Percentiles rank a stretch among this genome's conserved stretches.
Conservation (phyloP, 495 filamentous ascomycete genomes). For the Sporormia fimetaria region DNA sequence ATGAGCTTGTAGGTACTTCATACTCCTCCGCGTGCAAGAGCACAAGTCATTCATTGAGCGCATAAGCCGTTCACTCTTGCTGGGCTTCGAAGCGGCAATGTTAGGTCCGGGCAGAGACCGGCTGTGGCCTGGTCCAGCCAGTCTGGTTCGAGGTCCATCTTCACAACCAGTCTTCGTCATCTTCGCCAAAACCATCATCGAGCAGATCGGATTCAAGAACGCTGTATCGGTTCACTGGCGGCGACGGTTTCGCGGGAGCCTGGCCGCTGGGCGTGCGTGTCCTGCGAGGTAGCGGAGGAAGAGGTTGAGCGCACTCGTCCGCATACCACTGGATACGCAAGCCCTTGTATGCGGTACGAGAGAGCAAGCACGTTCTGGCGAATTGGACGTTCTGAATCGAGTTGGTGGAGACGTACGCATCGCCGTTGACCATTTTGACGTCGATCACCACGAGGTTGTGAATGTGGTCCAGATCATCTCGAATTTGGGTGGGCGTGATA, state of each 20-base stretch:
- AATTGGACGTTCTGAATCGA: conserved; percentile 67
- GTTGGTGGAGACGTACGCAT: conserved; percentile 60
- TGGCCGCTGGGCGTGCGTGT: no score
- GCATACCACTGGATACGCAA: conserved; percentile 58
- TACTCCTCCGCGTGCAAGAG: no score
- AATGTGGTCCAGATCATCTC: conserved; percentile 72
- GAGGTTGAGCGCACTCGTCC: conserved; percentile 62
- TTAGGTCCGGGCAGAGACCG: background rate
- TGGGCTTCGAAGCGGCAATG: no score
- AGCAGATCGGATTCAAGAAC: no score
- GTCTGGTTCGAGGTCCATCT: background rate
- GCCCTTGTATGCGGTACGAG: conserved; percentile 60
- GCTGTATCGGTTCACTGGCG: no score
- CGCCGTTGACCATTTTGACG: conserved; percentile 45
- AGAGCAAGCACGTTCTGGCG: conserved; percentile 70
- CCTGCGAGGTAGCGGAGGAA: no score
- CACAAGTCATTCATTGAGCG: no score
- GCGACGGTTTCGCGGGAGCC: no score
- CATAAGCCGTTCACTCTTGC: no score
- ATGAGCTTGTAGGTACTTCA: no score
- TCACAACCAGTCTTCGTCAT: no score
- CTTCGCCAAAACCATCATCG: no score
- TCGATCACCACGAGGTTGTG: conserved; percentile 64
- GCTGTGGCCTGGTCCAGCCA: background rate
- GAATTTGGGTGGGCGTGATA: conserved; percentile 51